Evolutionary conservation across 192 early-diverging fungal genomes (phyloP).

Genomic region (Phlyctochytrium planicorne): DNA sequence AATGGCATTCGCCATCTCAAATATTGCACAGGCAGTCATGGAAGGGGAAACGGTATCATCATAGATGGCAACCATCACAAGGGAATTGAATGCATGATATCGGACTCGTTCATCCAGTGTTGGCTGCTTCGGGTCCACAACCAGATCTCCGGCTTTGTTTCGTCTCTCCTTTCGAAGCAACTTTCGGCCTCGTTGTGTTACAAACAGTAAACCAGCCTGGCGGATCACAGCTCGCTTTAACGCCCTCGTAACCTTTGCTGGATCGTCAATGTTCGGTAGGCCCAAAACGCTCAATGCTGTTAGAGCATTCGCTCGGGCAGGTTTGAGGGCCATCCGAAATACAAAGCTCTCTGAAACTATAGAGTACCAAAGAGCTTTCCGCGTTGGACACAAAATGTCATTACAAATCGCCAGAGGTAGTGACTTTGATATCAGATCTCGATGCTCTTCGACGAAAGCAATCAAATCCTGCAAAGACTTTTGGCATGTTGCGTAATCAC

Average conservation of each 20-base stretch:
- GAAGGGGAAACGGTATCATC: neutral
- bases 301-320: too few species aligned
- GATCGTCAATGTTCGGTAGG: too few species aligned
- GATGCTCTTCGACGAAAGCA: neutral
- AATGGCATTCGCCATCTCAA: neutral
- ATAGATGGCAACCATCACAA: neutral
- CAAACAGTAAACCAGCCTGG: too few species aligned
- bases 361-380: too few species aligned
- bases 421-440: neutral
- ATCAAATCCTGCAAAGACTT: neutral
- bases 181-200: too few species aligned
- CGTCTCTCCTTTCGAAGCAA: too few species aligned
- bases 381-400: neutral
- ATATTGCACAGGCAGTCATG: neutral
- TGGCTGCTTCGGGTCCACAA: neutral
- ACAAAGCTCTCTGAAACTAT: too few species aligned
- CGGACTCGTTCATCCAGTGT: neutral
- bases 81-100: neutral
- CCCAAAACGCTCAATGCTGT: too few species aligned
- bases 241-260: too few species aligned
- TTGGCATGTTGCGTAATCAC: neutral
- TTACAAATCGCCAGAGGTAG: neutral
- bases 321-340: too few species aligned
- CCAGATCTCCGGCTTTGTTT: neutral
- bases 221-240: too few species aligned